phyloP scores from a whole-genome alignment of 805 yeast genomes.

The Kockiozyma suomiensis region DNA sequence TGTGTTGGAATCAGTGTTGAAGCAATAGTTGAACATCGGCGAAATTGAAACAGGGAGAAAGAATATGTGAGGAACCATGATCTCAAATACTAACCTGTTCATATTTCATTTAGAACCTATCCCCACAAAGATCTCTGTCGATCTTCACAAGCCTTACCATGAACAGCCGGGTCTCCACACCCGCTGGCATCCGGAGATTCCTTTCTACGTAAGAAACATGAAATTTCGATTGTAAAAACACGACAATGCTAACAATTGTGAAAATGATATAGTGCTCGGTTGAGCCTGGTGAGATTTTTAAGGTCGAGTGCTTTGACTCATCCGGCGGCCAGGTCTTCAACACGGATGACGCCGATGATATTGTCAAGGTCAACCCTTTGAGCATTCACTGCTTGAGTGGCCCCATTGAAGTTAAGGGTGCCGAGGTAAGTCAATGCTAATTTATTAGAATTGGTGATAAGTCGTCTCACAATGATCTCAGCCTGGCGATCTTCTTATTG shows the following conservation, averaged over 20 bases:
- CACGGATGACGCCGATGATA: constrained; percentile 53
- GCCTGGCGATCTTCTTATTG: constrained; percentile 52
- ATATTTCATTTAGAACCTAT: constrained; percentile 35
- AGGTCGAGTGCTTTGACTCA: constrained; percentile 57
- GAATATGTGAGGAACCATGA: too few species aligned
- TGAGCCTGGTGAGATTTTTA: constrained; percentile 50
- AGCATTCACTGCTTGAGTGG: constrained; percentile 55
- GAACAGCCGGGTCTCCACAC: constrained; percentile 55
- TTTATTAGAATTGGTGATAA: neutral
- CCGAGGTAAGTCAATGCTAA: constrained; percentile 39
- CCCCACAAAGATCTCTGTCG: constrained; percentile 48
- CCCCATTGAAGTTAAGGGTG: constrained; percentile 51
- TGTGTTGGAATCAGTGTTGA: too few species aligned
- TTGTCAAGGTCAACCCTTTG: constrained; percentile 50
- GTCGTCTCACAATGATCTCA: constrained; percentile 23
- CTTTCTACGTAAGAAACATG: constrained; percentile 34
- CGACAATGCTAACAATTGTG: too few species aligned
- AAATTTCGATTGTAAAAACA: too few species aligned
- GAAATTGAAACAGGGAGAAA: too few species aligned
- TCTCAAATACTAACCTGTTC: too few species aligned
- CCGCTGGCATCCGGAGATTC: constrained; percentile 53
- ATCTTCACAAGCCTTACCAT: constrained; percentile 50
- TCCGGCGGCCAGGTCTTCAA: constrained; percentile 57
- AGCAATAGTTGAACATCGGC: too few species aligned
- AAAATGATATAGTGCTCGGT: constrained; percentile 37